A percentile compares a stretch with the other conserved stretches of the same genome.
Evolutionary conservation across 257 asterid genomes (phyloP).

Genomic region (Lavandula angustifolia): DNA sequence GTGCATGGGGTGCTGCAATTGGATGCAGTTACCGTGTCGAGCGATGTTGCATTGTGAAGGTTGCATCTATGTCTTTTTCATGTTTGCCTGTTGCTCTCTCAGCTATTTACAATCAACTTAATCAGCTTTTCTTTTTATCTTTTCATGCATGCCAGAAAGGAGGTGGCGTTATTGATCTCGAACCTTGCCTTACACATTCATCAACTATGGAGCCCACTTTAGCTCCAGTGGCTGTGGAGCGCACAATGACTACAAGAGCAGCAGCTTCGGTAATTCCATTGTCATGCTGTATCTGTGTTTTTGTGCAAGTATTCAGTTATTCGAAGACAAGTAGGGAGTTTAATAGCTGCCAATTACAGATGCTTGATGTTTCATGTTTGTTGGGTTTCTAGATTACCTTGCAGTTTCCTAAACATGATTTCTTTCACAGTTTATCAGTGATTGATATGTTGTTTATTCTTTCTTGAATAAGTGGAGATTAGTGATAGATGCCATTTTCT

Average conservation of each 20-base stretch:
- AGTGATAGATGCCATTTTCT: slow-evolving; percentile 1
- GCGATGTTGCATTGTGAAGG: slow-evolving; percentile 88
- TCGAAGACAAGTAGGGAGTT: slow-evolving; percentile 10
- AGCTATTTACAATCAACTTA: slow-evolving; percentile 22
- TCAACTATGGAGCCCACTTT: slow-evolving; percentile 97
- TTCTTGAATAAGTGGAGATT: slow-evolving; percentile 2
- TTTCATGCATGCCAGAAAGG: slow-evolving; percentile 61
- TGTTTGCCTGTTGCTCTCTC: slow-evolving; percentile 22
- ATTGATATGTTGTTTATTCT: background rate
- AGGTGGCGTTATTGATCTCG: slow-evolving; percentile 83
- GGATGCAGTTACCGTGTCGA: slow-evolving; percentile 94
- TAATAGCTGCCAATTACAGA: slow-evolving; percentile 9
- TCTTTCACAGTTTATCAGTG: background rate
- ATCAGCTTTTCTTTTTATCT: slow-evolving; percentile 16
- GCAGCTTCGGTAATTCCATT: slow-evolving; percentile 85
- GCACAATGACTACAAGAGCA: slow-evolving; percentile 96
- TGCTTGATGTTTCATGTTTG: background rate
- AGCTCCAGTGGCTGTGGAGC: slow-evolving; percentile 96
- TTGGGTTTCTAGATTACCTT: background rate
- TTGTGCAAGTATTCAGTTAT: background rate
- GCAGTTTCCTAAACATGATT: background rate
- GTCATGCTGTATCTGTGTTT: slow-evolving; percentile 22
- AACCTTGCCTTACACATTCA: slow-evolving; percentile 92
- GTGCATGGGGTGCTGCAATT: slow-evolving; percentile 97
- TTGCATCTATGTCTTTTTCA: slow-evolving; percentile 32